Base-by-base conservation (phyloP, 768 basidiomycete genomes). In the Hygrophoropsis aurantiaca region DNA sequence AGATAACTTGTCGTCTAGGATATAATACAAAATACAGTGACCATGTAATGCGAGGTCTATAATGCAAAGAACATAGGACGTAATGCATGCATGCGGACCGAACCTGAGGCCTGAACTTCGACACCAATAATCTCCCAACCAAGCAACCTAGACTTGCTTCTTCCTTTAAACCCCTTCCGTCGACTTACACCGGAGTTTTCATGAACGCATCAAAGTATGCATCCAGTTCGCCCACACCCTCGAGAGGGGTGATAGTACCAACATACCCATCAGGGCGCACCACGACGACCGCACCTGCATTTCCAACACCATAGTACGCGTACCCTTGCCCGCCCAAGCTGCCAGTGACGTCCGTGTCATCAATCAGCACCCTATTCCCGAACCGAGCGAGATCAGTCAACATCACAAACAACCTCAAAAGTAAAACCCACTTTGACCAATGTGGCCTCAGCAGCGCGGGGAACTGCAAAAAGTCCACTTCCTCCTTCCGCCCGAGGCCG, bases 241-340 rank as follows among this genome's bases (percentile, higher is more conserved):
- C 58, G 34, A 86, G 62, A 0, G 84, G 75, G 2, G 72, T 72
- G 25, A 87, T 67, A 54, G 69, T 71, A 3, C 80, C 82, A 24
- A 88, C 74, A 47, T 85, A 85, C 13, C 85, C 85, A 24, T 65
- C 65, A 8, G 63, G 64, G 20, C 65, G 63, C 25, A 67, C 65
- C 3, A 55, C 58, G 33, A 61, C 56, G 15, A 67, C 43, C 5
- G 52, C 60, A n/a, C 65, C 65, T 36, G 60, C 50, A 7, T 57
- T 45, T 1, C 46, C 45, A 8, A 71, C 57, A 0, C 84, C 84
- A 52, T 80, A 85, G 20, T 73, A 71, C 0, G 61, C 52, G 58
- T 87, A 86, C 4, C 79, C 82, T 27, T 71, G 69, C 3, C 82
- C 82, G 20, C 80, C 81, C 18, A 67, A 57, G 4, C 44, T 57